phyloP scores from a whole-genome alignment of 2,329 filamentous ascomycete species.

The Sporothrix euskadiensis region DNA sequence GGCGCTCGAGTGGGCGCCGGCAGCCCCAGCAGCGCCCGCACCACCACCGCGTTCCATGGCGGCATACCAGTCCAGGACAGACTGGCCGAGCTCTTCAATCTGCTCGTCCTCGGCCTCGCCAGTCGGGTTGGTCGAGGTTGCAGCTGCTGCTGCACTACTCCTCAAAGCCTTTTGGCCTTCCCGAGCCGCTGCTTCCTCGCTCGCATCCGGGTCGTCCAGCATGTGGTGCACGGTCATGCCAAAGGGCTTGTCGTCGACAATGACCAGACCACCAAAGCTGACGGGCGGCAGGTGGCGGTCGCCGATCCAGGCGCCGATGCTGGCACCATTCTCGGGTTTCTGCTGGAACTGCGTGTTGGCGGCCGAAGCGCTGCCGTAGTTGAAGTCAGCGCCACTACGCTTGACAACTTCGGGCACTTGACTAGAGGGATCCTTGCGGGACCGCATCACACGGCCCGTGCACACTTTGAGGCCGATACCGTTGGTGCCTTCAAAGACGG shows the following conservation, averaged over 20 bases:
- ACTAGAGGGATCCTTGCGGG: constrained; percentile 23
- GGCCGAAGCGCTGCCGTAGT: constrained; percentile 41
- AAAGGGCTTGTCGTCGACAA: constrained; percentile 80
- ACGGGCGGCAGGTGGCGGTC: constrained; percentile 86
- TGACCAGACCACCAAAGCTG: constrained; percentile 82
- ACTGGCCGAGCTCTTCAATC: constrained; percentile 38
- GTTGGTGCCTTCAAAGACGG: constrained; percentile 63
- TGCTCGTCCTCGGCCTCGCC: constrained; percentile 35
- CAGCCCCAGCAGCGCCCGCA: constrained; percentile 33
- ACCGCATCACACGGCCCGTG: constrained; percentile 36
- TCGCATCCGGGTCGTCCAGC: constrained; percentile 69
- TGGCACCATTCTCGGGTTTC: constrained; percentile 79
- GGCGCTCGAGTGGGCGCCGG: constrained; percentile 42
- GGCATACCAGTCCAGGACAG: constrained; percentile 47
- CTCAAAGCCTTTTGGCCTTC: constrained; percentile 32
- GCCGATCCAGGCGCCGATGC: constrained; percentile 86
- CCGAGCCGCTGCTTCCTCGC: constrained; percentile 30
- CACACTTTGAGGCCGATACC: constrained; percentile 38
- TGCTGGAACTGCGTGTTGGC: constrained; percentile 77
- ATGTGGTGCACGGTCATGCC: constrained; percentile 98
- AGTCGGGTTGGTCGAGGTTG: constrained; percentile 31
- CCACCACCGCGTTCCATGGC: constrained; percentile 43
- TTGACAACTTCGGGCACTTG: background rate
- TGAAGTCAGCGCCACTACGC: constrained; percentile 35
- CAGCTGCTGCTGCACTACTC: constrained; percentile 34